Conservation (phyloP, 345 rosid genomes). For the Pugionium dolabratum region DNA sequence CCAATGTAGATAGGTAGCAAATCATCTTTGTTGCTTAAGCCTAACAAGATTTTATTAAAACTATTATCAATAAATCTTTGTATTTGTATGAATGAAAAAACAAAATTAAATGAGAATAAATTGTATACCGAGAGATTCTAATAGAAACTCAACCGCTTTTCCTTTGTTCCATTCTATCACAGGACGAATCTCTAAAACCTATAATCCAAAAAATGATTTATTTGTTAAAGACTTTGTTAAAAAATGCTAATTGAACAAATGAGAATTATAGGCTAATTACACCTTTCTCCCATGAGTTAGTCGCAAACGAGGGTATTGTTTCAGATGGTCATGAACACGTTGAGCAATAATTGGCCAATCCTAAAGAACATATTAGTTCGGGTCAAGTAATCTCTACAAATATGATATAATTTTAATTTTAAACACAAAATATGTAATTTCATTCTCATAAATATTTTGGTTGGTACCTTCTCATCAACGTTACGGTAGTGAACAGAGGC, state of each 20-base stretch:
- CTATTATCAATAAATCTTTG: background rate
- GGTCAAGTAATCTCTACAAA: too few relatives aligned
- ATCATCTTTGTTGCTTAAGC: conserved; percentile 56
- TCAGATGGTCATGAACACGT: conserved; percentile 76
- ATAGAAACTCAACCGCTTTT: conserved; percentile 86
- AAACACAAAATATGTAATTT: too few relatives aligned
- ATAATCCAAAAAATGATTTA: background rate
- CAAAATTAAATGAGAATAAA: background rate
- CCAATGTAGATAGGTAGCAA: conserved; percentile 86
- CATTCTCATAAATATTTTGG: too few relatives aligned
- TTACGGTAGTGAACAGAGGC: conserved; percentile 92
- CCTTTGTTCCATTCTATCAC: conserved; percentile 94
- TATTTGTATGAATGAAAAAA: background rate
- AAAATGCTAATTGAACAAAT: background rate
- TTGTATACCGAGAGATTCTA: conserved; percentile 86
- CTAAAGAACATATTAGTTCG: conserved; percentile 39
- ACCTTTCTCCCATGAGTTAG: conserved; percentile 97
- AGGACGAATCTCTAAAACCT: conserved; percentile 99
- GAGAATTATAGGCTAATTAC: conserved; percentile 5
- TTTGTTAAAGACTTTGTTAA: background rate
- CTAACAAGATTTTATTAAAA: conserved; percentile 42
- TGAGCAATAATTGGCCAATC: conserved; percentile 84
- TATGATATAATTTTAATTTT: too few relatives aligned
- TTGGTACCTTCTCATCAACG: conserved; percentile 81
- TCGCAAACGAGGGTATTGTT: conserved; percentile 73